phyloP scores from a whole-genome alignment of 345 rosid genomes.

The Syzygium grande region DNA sequence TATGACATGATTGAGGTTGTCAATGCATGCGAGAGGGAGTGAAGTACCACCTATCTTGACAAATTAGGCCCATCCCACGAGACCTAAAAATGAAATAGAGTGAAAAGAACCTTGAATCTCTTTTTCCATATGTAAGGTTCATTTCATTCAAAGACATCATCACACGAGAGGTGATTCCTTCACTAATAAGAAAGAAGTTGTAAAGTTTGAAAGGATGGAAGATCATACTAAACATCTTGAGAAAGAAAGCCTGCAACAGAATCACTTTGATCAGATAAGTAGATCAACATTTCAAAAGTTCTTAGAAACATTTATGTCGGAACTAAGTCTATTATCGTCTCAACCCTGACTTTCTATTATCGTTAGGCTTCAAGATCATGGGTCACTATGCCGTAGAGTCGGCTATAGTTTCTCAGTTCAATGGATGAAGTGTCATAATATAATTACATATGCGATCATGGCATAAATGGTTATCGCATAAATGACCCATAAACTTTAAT shows the following conservation, averaged over 20 bases:
- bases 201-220: background rate
- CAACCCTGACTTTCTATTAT: background rate
- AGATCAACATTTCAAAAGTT: background rate
- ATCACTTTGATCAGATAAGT: background rate
- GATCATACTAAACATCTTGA: background rate
- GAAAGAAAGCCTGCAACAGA: background rate
- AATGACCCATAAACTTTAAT: rapidly evolving
- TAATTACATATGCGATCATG: rapidly evolving
- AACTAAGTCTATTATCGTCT: background rate
- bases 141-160: background rate
- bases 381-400: background rate
- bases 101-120: background rate
- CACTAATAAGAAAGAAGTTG: background rate
- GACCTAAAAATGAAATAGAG: background rate
- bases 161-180: background rate
- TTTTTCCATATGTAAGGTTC: background rate
- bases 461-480: rapidly evolving
- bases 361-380: background rate
- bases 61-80: background rate
- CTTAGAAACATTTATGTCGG: background rate
- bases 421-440: background rate
- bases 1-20: background rate
- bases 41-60: background rate
- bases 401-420: background rate
- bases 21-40: background rate